Base-by-base conservation (phyloP, 2,329 filamentous ascomycete species). In the Akanthomyces lecanii region DNA sequence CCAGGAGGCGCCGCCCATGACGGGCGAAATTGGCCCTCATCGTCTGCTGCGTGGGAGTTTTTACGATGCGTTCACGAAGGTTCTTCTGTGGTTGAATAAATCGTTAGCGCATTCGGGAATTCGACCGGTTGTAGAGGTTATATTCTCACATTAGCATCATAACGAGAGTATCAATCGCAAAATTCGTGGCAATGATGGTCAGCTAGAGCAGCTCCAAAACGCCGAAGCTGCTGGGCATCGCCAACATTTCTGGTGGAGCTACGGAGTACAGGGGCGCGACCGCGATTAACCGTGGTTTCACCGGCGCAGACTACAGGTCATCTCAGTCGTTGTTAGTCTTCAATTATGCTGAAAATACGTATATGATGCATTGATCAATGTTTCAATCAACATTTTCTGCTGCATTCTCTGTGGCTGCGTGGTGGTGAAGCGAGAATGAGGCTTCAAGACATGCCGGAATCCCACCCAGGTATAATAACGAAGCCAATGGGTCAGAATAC, bases 21-120 rank as follows among this genome's bases (percentile, higher is more conserved):
- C 77, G 77, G 74, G 77, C 76, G 68, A 79, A 68, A 67, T 74
- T 73, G 71, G 77, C 76, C 76, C 78, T 78, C 78, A 80, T 80
- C 45, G 40, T 63, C 48, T 42, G 23, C 28, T 42, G 62, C 18
- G 45, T 30, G 40, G 36, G 30, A 25, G 25, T 28, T 50, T 48
- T 52, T 63, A 60, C 40, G 40, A 47, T 53, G 62, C 21, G 42
- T 30, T 52, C 4, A 30, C 28, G 5, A 36, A 18, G 16, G 42
- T 42, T 4, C 30, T 28, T 63, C 61, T 63, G 47, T 7, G 14
- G n/a, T 6, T 7, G 14, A 2, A 44, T 52, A 8, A 14, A 4
- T 42, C 1, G 42, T 42, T 48, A 61, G 50, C 10, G 2, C 28
- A 30, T 28, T 40, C 1, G 5, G 28, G 5, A 4, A 47, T 36